Evolutionary conservation across 2,329 filamentous ascomycete species (phyloP).

Genomic region (Aspergillus aculeatus): DNA sequence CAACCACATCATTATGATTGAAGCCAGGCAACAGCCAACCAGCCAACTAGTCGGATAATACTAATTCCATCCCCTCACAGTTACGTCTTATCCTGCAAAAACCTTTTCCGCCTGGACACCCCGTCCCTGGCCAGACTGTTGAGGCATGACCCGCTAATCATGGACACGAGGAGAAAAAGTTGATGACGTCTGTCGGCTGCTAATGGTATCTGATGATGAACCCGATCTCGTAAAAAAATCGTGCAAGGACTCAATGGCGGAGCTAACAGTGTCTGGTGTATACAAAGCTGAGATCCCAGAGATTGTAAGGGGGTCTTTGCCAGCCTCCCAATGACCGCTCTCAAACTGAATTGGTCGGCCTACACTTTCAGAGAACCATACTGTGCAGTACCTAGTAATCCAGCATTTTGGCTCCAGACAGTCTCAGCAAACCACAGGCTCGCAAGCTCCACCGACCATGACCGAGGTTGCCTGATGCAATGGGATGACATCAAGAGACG

Average conservation of each 20-base stretch:
- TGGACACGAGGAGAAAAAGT: too few relatives aligned
- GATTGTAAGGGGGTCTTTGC: too few relatives aligned
- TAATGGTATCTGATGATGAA: neutral
- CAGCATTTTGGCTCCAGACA: neutral
- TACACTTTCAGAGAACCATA: too few relatives aligned
- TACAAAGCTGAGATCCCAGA: too few relatives aligned
- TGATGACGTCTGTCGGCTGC: neutral
- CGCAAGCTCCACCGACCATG: slow-evolving; percentile 1
- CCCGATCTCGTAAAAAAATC: too few relatives aligned
- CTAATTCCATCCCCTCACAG: neutral
- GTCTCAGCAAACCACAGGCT: neutral
- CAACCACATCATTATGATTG: too few relatives aligned
- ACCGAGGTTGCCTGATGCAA: slow-evolving; percentile 3
- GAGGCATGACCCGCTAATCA: neutral
- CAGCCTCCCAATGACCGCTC: too few relatives aligned
- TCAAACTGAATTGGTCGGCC: too few relatives aligned
- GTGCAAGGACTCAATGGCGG: too few relatives aligned
- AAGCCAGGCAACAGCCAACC: neutral
- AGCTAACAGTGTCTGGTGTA: too few relatives aligned
- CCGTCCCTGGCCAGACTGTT: neutral
- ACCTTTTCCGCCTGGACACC: neutral
- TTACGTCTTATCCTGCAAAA: neutral
- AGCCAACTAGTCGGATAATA: neutral
- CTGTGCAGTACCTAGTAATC: neutral
- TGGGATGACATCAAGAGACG: slow-evolving; percentile 5